These are phyloP conservation scores for Diplodia seriata DNA, from an alignment of 2,329 filamentous ascomycete species.

Conservation along the genomic window DNA sequence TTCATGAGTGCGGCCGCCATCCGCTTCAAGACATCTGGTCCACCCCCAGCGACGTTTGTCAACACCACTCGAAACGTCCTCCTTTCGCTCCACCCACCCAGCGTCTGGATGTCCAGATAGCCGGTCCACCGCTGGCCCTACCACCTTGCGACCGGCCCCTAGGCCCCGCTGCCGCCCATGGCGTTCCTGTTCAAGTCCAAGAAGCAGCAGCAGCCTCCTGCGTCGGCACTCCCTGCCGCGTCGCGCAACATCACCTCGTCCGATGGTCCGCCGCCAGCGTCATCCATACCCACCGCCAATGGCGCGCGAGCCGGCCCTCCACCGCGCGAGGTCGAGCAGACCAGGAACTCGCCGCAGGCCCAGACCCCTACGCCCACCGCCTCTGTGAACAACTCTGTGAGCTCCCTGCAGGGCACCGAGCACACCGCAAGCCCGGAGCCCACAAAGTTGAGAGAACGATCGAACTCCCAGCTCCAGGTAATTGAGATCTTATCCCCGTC, in stretches of 20 bases:
- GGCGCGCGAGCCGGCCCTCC: constrained; percentile 43
- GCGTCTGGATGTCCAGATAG: constrained; percentile 32
- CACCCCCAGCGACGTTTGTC: constrained; percentile 25
- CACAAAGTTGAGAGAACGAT: constrained; percentile 64
- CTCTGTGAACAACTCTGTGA: constrained; percentile 70
- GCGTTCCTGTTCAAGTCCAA: constrained; percentile 61
- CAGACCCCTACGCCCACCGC: constrained; percentile 76
- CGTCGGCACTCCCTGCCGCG: constrained; percentile 59
- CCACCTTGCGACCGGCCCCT: constrained; percentile 25
- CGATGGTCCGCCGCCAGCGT: constrained; percentile 56
- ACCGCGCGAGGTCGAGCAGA: constrained; percentile 34
- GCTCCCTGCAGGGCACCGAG: constrained; percentile 68
- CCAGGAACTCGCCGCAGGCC: constrained; percentile 47
- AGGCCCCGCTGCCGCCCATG: constrained; percentile 45
- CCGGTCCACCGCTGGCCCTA: constrained; percentile 27
- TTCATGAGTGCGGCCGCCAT: constrained; percentile 27
- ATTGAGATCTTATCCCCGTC: constrained; percentile 37
- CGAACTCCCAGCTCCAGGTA: constrained; percentile 63
- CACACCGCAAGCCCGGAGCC: constrained; percentile 69
- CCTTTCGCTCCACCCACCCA: constrained; percentile 27
- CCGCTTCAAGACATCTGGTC: constrained; percentile 31
- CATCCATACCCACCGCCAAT: constrained; percentile 54
- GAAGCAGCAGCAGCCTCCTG: constrained; percentile 48
- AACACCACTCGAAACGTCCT: constrained; percentile 11
- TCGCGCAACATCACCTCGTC: constrained; percentile 64